Base-by-base conservation (phyloP, 2,329 filamentous ascomycete species). In the Hymenoscyphus repandus region DNA sequence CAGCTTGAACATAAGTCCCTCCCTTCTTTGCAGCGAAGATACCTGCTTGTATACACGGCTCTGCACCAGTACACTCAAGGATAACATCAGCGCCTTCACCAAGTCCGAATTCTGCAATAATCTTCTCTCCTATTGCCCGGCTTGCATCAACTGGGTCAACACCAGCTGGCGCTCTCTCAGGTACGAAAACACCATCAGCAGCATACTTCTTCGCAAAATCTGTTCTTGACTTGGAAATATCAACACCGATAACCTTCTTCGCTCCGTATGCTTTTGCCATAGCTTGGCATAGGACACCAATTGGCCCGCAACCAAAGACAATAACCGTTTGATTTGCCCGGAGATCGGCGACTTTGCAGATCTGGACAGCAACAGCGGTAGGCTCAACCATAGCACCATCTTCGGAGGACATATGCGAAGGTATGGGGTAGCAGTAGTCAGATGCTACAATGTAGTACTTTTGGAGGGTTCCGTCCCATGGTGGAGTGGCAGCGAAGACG, bases 1-100 rank as follows among this genome's bases (percentile, higher is more conserved):
- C 76, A 1, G 71, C 75, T 55, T 79, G 75, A 2, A 78, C 73
- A 60, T 68, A 76, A 0, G 67, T 75, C 1, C 74, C 76, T 0
- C 75, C 75, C 52, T 71, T 72, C 59, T 69, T 73, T 1, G 66
- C 58, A 1, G 69, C 64, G 51, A 72, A 70, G 6, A 78, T 62
- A 0, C 73, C 74, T 4, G 69, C 66, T 50, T 75, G 71, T 36
- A 79, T 74, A 53, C 73, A 77, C 0, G 66, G 55, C 58, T 76
- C 68, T 0, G 69, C 63, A 6, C 74, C 75, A 2, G 72, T 74
- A 20, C 69, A 71, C 43, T 78, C 76, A 2, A 79, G 57, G 1
- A 78, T 74, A 3, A 77, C 68, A 57, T 79, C 75, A 0, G 72
- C 69, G 0, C 75, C 76, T n/a, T 74, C 68, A 1, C 67, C 69